These are phyloP conservation scores for Aureobasidium pullulans DNA, from an alignment of 2,329 filamentous ascomycete species.

Conservation along the genomic window DNA sequence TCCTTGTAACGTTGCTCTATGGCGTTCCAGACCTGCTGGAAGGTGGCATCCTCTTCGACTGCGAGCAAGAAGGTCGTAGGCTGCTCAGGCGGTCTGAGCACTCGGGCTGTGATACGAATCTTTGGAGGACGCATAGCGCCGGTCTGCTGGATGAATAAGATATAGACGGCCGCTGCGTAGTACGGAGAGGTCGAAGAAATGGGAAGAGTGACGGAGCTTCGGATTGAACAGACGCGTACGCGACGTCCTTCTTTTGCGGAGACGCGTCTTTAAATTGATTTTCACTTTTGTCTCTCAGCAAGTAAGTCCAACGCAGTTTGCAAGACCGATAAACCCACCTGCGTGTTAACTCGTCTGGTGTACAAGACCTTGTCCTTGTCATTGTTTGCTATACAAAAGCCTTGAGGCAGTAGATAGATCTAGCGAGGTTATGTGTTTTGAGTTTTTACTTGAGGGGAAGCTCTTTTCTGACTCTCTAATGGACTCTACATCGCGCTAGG, in stretches of 20 bases:
- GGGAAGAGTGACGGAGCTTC: not conserved
- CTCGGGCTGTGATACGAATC: not conserved
- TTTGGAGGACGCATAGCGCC: not conserved
- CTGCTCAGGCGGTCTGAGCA: not conserved
- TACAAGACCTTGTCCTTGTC: too few relatives aligned
- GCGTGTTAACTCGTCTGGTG: too few relatives aligned
- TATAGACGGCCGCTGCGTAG: not conserved
- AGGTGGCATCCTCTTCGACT: constrained; percentile 19
- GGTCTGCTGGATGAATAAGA: not conserved
- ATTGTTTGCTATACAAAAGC: too few relatives aligned
- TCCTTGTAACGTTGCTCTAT: constrained; percentile 28
- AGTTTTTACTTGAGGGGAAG: not conserved
- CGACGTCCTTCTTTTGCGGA: not conserved
- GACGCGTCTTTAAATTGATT: not conserved
- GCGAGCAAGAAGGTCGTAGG: not conserved
- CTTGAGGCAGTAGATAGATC: too few relatives aligned
- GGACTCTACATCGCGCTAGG: not conserved
- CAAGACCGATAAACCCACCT: too few relatives aligned
- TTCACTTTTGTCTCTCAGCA: not conserved
- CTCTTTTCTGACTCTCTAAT: not conserved
- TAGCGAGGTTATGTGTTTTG: not conserved
- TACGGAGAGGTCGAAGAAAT: not conserved
- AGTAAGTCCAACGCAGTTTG: not conserved
- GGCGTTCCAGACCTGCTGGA: constrained; percentile 25
- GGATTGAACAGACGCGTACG: not conserved